Evolutionary conservation across 768 basidiomycete species (phyloP), one percentile per base, ranked within the genome.

Genomic region (Panus rudis): DNA sequence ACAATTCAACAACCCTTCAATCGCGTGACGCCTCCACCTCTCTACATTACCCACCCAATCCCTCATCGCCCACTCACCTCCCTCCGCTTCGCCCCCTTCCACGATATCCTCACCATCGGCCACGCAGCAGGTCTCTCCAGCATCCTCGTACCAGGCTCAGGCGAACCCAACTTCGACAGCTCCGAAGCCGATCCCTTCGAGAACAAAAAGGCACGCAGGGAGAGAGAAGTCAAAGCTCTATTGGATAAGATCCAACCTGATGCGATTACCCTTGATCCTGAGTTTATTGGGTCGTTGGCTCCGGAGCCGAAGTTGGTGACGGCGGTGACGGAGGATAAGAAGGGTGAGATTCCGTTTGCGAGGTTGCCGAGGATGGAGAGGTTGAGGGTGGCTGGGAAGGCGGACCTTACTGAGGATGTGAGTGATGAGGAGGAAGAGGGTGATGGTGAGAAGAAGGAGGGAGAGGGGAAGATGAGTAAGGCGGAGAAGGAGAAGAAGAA

Each of bases 121-220:
- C 92, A 93, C 59, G 58, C 72, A 4, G 70, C 69, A 0, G 94
- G 94, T 1, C 67, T 98, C 14, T 88, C 88, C 4, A 85, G 78
- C 31, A 75, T 98, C 39, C 71, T 98, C 42, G 83, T 98, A 0
- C 96, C 96, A 0, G 94, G 94, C 21, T 68, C 82, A 7, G 96
- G 94, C 25, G 93, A 98, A 62, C 79, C 93, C 35, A 92, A 96
- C 70, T 94, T 92, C 60, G 96, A 99, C 57, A 87, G 84, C 45
- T 62, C 73, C 12, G 96, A 98, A 62, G 89, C 91, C 0, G 93
- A 99, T 75, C 92, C 93, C 3, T 97, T 86, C 66, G 94, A 99
- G 63, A 77, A 82, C 55, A 79, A 75, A 61, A 81, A 78, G 49
- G 72, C 85, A 17, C 65, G 92, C 45, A 72, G 88, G 42, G 96